phyloP scores from a whole-genome alignment of 2,329 filamentous ascomycete genomes.

The Eurotiales sp. region DNA sequence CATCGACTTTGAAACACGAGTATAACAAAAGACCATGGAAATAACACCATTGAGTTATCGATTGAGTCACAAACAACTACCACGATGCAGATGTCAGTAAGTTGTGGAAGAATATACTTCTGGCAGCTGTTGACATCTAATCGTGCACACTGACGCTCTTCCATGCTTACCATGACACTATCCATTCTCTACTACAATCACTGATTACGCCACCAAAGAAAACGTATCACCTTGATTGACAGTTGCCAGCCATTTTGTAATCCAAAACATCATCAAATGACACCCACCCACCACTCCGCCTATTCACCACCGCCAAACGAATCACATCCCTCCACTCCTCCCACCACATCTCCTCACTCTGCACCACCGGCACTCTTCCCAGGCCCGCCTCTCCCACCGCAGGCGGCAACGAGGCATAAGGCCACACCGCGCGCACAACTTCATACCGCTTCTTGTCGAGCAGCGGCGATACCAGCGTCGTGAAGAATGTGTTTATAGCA shows the following conservation, averaged over 20 bases:
- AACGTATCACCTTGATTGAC: too few species aligned
- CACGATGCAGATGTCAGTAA: too few species aligned
- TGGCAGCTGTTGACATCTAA: too few species aligned
- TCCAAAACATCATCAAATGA: constrained; percentile 17
- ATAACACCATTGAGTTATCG: too few species aligned
- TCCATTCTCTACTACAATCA: too few species aligned
- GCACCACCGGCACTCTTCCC: constrained; percentile 15
- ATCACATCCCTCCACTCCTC: constrained; percentile 21
- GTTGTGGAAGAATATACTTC: too few species aligned
- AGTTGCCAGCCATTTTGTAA: constrained; percentile 14
- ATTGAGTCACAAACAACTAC: too few species aligned
- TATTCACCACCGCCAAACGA: constrained; percentile 14
- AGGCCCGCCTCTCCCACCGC: constrained; percentile 7
- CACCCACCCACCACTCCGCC: constrained; percentile 15
- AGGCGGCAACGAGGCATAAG: constrained; percentile 16
- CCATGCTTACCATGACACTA: too few species aligned
- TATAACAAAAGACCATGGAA: too few species aligned
- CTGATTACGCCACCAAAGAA: too few species aligned
- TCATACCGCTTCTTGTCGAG: constrained; percentile 23
- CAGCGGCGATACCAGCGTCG: constrained; percentile 23
- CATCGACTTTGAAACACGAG: too few species aligned
- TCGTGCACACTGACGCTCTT: too few species aligned
- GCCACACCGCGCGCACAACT: constrained; percentile 23
- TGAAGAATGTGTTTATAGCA: constrained; percentile 15
- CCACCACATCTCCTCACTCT: constrained; percentile 24